Base-by-base conservation (phyloP, 805 yeast genomes). In the baker's yeast (Saccharomyces cerevisiae) region DNA sequence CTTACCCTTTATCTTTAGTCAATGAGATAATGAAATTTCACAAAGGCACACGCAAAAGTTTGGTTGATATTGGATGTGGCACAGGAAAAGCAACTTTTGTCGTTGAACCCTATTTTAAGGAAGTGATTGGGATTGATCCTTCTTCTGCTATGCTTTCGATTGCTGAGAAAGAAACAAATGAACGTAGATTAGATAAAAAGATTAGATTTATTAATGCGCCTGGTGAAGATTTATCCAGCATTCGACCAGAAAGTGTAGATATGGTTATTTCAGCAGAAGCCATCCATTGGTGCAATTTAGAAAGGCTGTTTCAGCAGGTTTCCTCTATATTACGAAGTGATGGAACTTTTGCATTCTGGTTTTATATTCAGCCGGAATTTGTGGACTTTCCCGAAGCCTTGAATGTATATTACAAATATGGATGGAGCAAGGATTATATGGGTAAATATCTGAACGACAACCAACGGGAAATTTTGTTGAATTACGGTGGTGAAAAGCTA, bases 381-480 rank as follows among this genome's bases (percentile, higher is more conserved):
- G 68, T 75, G 65, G 72, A 79, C 69, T n/a, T 71, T 67, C 51
- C 30, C 57, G 66, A 72, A 53, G 87, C 87, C 2, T 79, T 83
- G 56, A 77, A 77, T 50, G 73, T 85, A 31, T 79, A 83, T 56
- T 66, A 74, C 46, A 76, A 81, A 50, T 84, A 74, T 63, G 74
- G 78, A 13, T 82, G 78, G 60, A 72, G 67, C 24, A 80, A 79
- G 48, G 65, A 72, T 30, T 80, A 65, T 57, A 76, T 80, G 78
- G 83, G 87, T 0, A 80, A 82, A 1, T 77, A 78, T 61, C 87
- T 94, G 92, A 83, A 84, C 80, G 59, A 87, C 88, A 0, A 92
- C 91, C 3, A 74, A 89, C 54, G 57, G 66, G 13, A 70, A 74
- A 31, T 69, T 87, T 58, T 54, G 51, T 51, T 24, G 28, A 55